Conservation (phyloP, 2,329 filamentous ascomycete genomes). For the Calonectria hawksworthii region DNA sequence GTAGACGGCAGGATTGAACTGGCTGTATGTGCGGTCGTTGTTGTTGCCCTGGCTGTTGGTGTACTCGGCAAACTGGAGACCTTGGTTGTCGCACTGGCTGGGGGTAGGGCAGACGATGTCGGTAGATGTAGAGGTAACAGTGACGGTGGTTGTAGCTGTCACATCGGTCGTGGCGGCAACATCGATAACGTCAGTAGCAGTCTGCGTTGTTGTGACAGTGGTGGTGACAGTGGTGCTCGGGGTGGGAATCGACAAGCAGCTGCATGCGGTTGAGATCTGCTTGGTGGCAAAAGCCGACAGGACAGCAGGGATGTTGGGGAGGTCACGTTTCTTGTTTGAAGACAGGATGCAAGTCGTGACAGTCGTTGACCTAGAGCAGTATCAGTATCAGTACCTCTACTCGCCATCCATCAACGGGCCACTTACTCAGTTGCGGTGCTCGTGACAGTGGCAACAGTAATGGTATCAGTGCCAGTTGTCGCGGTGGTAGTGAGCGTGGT, state of each 20-base stretch:
- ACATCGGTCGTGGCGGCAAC: neutral
- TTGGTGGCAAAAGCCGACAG: neutral
- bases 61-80: neutral
- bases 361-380: neutral
- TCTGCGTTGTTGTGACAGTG: neutral
- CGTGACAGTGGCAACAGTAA: neutral
- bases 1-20: neutral
- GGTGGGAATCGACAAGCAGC: neutral
- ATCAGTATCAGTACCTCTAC: neutral
- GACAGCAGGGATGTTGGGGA: neutral
- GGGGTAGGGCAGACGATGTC: neutral
- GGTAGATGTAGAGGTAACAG: neutral
- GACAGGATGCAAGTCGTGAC: neutral
- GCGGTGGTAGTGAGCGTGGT: neutral
- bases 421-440: neutral
- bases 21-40: slow-evolving; percentile 3
- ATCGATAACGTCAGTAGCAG: neutral
- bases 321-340: neutral
- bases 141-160: neutral
- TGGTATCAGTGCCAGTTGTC: neutral
- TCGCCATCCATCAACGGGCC: neutral
- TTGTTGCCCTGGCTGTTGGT: neutral
- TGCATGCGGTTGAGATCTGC: slow-evolving; percentile 1
- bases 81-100: neutral
- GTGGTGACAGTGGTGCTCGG: neutral